Evolutionary conservation across 192 early-diverging fungal genomes (phyloP).

Genomic region (Mortierella hygrophila): DNA sequence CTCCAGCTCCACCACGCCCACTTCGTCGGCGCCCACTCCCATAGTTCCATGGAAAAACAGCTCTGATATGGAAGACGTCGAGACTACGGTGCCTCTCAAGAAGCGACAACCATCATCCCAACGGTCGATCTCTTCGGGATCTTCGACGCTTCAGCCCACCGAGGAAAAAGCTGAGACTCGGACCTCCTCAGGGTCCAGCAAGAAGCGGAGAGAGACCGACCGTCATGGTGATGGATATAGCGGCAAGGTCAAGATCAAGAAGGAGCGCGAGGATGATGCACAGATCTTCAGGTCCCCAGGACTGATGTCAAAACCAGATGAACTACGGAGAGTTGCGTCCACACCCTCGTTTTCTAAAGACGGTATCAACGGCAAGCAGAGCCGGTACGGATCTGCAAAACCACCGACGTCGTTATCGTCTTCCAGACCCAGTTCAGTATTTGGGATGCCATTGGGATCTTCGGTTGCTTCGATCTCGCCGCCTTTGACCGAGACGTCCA

Average conservation of each 20-base stretch:
- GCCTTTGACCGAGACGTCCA: conserved; percentile 41
- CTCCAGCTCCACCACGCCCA: conserved; percentile 7
- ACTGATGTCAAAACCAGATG: conserved; percentile 21
- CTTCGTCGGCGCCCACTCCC: conserved; percentile 8
- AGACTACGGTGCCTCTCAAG: conserved; percentile 8
- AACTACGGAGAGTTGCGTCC: conserved; percentile 38
- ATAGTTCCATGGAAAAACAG: conserved; percentile 3
- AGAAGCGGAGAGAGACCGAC: conserved; percentile 45
- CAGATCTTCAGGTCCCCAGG: conserved; percentile 10
- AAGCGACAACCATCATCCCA: conserved; percentile 34
- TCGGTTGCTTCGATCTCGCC: conserved; percentile 50
- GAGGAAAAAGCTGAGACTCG: conserved; percentile 22
- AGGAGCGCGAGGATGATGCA: conserved; percentile 53
- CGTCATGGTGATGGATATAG: conserved; percentile 37
- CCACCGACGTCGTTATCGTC: conserved; percentile 3
- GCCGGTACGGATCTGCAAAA: conserved; percentile 17
- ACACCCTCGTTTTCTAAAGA: conserved; percentile 42
- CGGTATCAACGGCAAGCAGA: conserved; percentile 5
- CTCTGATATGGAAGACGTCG: conserved; percentile 8
- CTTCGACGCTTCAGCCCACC: background rate
- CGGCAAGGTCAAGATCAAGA: conserved; percentile 55
- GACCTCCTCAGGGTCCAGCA: conserved; percentile 19
- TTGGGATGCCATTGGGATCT: conserved; percentile 22
- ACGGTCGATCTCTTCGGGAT: conserved; percentile 14
- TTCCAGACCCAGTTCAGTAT: conserved; percentile 8